A percentile compares a stretch with the other conserved stretches of the same genome.
Conservation (phyloP, 2,329 filamentous ascomycete species). For the Elsinoe australis region DNA sequence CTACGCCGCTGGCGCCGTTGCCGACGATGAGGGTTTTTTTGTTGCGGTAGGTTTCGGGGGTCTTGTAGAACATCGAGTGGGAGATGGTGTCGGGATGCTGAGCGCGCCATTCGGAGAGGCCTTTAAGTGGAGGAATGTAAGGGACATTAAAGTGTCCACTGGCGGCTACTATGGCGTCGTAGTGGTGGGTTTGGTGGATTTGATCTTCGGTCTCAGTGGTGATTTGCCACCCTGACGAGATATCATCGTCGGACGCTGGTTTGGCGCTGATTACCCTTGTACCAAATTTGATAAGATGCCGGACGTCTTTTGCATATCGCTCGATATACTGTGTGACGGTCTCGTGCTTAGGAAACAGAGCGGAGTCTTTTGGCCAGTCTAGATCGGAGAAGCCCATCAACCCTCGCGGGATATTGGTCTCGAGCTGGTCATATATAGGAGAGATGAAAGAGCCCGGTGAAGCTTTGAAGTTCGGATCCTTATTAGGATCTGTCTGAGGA, state of each 20-base stretch:
- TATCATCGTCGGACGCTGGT: slow-evolving; percentile 20
- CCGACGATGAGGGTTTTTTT: slow-evolving; percentile 77
- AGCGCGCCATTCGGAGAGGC: slow-evolving; percentile 36
- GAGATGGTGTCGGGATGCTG: slow-evolving; percentile 34
- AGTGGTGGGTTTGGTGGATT: slow-evolving; percentile 40
- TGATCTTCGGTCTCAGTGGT: slow-evolving; percentile 30
- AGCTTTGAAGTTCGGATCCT: slow-evolving; percentile 48
- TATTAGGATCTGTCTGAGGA: slow-evolving; percentile 60
- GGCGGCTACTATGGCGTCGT: slow-evolving; percentile 45
- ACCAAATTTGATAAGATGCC: slow-evolving; percentile 59
- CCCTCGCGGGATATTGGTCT: slow-evolving; percentile 76
- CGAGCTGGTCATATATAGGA: slow-evolving; percentile 71
- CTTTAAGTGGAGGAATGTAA: slow-evolving; percentile 37
- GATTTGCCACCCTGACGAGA: slow-evolving; percentile 50
- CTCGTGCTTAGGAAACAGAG: slow-evolving; percentile 67
- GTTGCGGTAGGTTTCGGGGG: slow-evolving; percentile 51
- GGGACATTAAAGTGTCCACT: slow-evolving; percentile 44
- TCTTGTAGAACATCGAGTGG: slow-evolving; percentile 70
- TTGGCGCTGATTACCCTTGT: slow-evolving; percentile 60
- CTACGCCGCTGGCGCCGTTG: slow-evolving; percentile 74
- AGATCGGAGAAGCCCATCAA: slow-evolving; percentile 75
- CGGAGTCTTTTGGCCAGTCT: slow-evolving; percentile 44
- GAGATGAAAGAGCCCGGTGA: slow-evolving; percentile 53
- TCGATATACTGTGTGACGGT: slow-evolving; percentile 67
- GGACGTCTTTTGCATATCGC: slow-evolving; percentile 61